Evolutionary conservation across 2,329 filamentous ascomycete species (phyloP).

Genomic region (Bipolaris bicolor): DNA sequence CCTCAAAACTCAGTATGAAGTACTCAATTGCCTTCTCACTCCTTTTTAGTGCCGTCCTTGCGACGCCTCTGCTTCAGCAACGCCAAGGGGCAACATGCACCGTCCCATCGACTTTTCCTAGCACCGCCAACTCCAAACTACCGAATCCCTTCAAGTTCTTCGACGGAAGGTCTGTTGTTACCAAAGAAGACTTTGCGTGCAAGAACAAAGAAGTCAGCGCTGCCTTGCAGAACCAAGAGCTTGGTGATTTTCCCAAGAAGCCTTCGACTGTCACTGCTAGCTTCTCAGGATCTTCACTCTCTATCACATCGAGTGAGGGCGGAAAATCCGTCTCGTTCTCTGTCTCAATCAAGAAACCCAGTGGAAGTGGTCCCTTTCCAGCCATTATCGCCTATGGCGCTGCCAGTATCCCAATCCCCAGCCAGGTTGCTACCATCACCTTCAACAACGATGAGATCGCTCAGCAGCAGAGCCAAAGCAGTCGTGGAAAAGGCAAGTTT

Average conservation of each 20-base stretch:
- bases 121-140: conserved; percentile 40
- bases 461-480: conserved; percentile 52
- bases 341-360: conserved; percentile 47
- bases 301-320: conserved; percentile 43
- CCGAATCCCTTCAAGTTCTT: conserved; percentile 50
- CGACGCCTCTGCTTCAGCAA: conserved; percentile 36
- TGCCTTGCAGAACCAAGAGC: conserved; percentile 46
- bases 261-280: conserved; percentile 43
- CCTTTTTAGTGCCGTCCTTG: conserved; percentile 39
- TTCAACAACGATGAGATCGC: conserved; percentile 66
- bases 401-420: conserved; percentile 61
- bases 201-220: conserved; percentile 48
- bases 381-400: conserved; percentile 65
- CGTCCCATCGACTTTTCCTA: conserved; percentile 40
- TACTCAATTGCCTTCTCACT: conserved; percentile 39
- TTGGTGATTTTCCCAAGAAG: conserved; percentile 48
- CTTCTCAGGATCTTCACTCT: conserved; percentile 39
- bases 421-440: conserved; percentile 62
- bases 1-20: conserved; percentile 36
- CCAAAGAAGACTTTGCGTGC: conserved; percentile 45
- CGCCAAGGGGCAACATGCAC: conserved; percentile 40
- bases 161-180: conserved; percentile 44
- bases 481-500: conserved; percentile 64
- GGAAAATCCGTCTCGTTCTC: conserved; percentile 48
- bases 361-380: conserved; percentile 58